A percentile compares a stretch with the other conserved stretches of the same genome.
phyloP scores from a whole-genome alignment of 2,329 filamentous ascomycete genomes.

The Polychaeton citri region DNA sequence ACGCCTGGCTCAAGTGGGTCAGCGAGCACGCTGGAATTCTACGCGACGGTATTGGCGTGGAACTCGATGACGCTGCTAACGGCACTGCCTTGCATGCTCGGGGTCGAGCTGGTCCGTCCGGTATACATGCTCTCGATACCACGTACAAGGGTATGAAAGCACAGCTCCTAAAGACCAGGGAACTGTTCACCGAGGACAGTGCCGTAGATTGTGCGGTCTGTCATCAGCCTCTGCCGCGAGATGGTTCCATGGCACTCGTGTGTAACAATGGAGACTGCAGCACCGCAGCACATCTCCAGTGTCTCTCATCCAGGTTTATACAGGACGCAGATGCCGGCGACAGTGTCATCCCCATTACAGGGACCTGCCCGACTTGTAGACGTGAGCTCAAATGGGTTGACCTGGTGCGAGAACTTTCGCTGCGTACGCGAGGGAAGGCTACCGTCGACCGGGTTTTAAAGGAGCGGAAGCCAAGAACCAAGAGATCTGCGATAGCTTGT shows the following conservation, averaged over 20 bases:
- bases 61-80: too few species aligned
- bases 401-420: constrained; percentile 69
- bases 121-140: constrained; percentile 28
- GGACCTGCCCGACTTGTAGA: constrained; percentile 58
- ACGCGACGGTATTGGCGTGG: too few species aligned
- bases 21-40: constrained; percentile 32
- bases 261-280: constrained; percentile 39
- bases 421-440: constrained; percentile 57
- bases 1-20: constrained; percentile 52
- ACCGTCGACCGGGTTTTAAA: constrained; percentile 59
- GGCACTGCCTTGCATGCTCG: too few species aligned
- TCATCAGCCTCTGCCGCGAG: constrained; percentile 22
- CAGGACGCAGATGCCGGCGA: constrained; percentile 23
- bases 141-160: constrained; percentile 38
- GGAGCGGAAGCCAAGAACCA: constrained; percentile 2
- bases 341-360: constrained; percentile 51
- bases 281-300: constrained; percentile 41
- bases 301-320: constrained; percentile 41
- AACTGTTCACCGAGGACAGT: constrained; percentile 26
- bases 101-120: background rate
- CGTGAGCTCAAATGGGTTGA: constrained; percentile 54
- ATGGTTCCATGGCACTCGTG: constrained; percentile 32
- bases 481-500: constrained; percentile 9
- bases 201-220: constrained; percentile 38
- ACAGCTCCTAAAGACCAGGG: constrained; percentile 39